A percentile compares a stretch with the other conserved stretches of the same genome.
phyloP scores from a whole-genome alignment of 352 stramenopile genomes.

The Blastocystis sp. region DNA sequence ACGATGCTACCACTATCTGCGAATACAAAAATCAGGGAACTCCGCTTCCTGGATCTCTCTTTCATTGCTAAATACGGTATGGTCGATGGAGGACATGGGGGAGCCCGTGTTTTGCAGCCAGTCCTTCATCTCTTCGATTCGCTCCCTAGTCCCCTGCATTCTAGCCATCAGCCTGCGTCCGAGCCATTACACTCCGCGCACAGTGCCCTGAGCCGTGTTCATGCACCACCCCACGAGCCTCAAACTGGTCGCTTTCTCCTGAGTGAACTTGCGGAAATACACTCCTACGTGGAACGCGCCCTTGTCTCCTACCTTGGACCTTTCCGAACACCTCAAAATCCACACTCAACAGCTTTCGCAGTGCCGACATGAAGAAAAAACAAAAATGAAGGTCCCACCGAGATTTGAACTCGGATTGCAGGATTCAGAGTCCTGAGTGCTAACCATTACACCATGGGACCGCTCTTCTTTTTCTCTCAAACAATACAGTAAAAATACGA shows the following conservation, averaged over 20 bases:
- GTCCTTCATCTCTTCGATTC: background rate
- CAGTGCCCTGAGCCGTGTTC: background rate
- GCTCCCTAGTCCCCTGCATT: background rate
- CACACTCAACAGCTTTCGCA: constrained; percentile 7
- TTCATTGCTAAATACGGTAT: constrained; percentile 10
- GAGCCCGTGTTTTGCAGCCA: constrained; percentile 22
- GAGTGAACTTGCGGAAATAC: constrained; percentile 36
- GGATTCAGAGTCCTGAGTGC: constrained; percentile 55
- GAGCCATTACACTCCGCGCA: background rate
- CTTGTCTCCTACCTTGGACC: background rate
- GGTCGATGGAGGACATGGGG: background rate
- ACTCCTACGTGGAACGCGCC: background rate
- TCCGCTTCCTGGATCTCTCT: background rate
- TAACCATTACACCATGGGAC: constrained; percentile 57
- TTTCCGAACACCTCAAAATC: constrained; percentile 42
- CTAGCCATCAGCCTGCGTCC: background rate
- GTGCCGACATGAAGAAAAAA: background rate
- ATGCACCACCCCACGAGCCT: constrained; percentile 20
- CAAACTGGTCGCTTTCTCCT: background rate
- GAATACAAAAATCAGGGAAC: background rate
- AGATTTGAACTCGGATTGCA: constrained; percentile 56
- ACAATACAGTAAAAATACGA: constrained; percentile 29
- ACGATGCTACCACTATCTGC: background rate
- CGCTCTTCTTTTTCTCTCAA: background rate
- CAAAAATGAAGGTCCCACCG: constrained; percentile 29